Percentiles rank a stretch among this genome's conserved stretches.
Evolutionary conservation across 257 asterid species (phyloP).

Genomic region (Solanum medicagineum): DNA sequence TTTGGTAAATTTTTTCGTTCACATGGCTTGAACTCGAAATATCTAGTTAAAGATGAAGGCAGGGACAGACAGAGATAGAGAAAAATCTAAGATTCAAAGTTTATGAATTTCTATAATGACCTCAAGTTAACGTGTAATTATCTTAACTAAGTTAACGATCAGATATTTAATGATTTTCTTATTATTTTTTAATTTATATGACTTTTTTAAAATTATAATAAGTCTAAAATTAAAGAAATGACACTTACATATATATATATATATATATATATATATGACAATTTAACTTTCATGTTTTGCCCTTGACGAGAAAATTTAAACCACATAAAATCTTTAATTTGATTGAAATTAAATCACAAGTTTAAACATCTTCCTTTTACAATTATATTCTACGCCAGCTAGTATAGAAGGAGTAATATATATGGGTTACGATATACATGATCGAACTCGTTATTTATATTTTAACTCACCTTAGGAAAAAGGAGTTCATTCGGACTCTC

Average conservation of each 20-base stretch:
- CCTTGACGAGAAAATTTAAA: too few species aligned
- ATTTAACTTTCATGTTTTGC: too few species aligned
- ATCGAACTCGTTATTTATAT: not conserved
- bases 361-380: too few species aligned
- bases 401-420: not conserved
- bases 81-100: not conserved
- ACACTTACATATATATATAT: fast-evolving
- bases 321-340: too few species aligned
- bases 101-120: not conserved
- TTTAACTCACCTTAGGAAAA: fast-evolving
- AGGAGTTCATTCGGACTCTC: not conserved
- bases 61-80: fast-evolving
- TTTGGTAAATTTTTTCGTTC: not conserved
- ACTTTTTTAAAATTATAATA: too few species aligned
- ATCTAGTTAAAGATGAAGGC: not conserved
- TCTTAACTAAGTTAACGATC: not conserved
- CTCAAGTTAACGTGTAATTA: not conserved
- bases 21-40: fast-evolving
- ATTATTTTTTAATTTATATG: not conserved
- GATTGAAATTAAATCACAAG: too few species aligned
- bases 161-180: not conserved
- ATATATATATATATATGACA: too few species aligned
- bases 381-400: too few species aligned
- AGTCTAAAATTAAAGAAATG: not conserved
- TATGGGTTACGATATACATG: not conserved